Conservation (phyloP, 2,329 filamentous ascomycete species). For the Piedraia hortae region DNA sequence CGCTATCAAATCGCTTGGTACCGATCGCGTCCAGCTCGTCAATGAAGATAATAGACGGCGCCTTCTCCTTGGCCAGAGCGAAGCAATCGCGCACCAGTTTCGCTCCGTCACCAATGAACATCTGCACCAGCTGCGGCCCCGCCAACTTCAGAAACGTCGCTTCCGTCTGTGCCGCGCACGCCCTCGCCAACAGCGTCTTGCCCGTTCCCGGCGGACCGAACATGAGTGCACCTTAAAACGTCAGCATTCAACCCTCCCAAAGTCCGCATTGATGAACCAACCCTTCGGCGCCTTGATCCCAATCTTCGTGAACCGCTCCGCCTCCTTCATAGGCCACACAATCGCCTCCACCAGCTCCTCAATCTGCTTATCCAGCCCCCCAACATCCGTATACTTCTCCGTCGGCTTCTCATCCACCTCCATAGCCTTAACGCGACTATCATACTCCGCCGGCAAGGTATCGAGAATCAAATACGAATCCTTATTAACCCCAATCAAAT, state of each 20-base stretch:
- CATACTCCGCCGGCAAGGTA: slow-evolving; percentile 89
- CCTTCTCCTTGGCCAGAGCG: slow-evolving; percentile 92
- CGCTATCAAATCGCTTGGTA: slow-evolving; percentile 94
- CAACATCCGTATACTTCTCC: slow-evolving; percentile 95
- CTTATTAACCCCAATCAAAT: slow-evolving; percentile 96
- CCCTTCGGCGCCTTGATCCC: slow-evolving; percentile 98
- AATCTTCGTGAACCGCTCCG: slow-evolving; percentile 97
- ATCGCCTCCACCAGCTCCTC: slow-evolving; percentile 96
- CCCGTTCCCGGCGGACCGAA: slow-evolving; percentile 81
- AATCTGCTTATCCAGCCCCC: slow-evolving; percentile 94
- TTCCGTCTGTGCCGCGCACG: slow-evolving; percentile 90
- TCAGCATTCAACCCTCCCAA: slow-evolving; percentile 2
- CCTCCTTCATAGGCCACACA: slow-evolving; percentile 99
- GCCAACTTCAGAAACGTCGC: slow-evolving; percentile 97
- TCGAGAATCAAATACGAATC: slow-evolving; percentile 95
- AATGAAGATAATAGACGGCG: slow-evolving; percentile 96
- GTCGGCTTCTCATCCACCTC: slow-evolving; percentile 99
- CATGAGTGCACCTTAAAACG: slow-evolving; percentile 59
- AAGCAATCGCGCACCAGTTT: slow-evolving; percentile 96
- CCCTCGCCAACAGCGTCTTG: slow-evolving; percentile 77
- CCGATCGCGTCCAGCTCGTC: slow-evolving; percentile 96
- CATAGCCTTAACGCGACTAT: slow-evolving; percentile 98
- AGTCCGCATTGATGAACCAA: slow-evolving; percentile 14
- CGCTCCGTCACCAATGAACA: slow-evolving; percentile 97
- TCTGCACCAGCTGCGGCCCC: slow-evolving; percentile 90